Evolutionary conservation across 805 yeast species (phyloP).

Genomic region (Spathaspora girioi): DNA sequence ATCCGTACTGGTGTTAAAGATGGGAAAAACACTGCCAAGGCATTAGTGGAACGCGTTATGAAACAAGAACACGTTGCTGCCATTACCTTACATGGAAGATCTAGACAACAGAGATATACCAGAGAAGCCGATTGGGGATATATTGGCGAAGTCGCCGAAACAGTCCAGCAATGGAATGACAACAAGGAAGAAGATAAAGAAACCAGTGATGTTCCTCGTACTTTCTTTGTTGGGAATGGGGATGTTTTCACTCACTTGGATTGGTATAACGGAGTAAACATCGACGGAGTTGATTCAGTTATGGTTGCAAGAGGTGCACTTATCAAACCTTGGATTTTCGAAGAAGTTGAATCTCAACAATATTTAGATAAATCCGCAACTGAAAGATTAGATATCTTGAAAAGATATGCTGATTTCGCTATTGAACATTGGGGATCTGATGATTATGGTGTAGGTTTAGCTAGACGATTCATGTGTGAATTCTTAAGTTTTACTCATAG

Average conservation of each 20-base stretch:
- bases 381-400: slow-evolving; percentile 77
- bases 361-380: slow-evolving; percentile 86
- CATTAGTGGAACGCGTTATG: slow-evolving; percentile 66
- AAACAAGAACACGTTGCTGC: slow-evolving; percentile 83
- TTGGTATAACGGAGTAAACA: slow-evolving; percentile 70
- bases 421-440: slow-evolving; percentile 98
- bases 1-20: slow-evolving; percentile 90
- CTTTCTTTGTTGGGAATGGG: slow-evolving; percentile 92
- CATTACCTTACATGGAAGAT: slow-evolving; percentile 91
- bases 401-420: slow-evolving; percentile 71
- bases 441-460: slow-evolving; percentile 83
- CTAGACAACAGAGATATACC: slow-evolving; percentile 93
- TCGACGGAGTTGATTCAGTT: slow-evolving; percentile 79
- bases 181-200: slow-evolving; percentile 60
- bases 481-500: slow-evolving; percentile 91
- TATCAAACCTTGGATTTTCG: slow-evolving; percentile 98
- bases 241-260: slow-evolving; percentile 85
- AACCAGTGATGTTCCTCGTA: slow-evolving; percentile 51
- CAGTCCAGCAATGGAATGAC: slow-evolving; percentile 58
- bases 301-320: slow-evolving; percentile 98
- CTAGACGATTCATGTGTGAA: slow-evolving; percentile 91
- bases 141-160: slow-evolving; percentile 66
- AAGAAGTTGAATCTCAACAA: slow-evolving; percentile 87
- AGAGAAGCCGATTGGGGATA: slow-evolving; percentile 92
- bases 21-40: slow-evolving; percentile 80